Evolutionary conservation across 2,329 filamentous ascomycete species (phyloP), one percentile per base, ranked within the genome.

Genomic region (Epichloe coenophiala): DNA sequence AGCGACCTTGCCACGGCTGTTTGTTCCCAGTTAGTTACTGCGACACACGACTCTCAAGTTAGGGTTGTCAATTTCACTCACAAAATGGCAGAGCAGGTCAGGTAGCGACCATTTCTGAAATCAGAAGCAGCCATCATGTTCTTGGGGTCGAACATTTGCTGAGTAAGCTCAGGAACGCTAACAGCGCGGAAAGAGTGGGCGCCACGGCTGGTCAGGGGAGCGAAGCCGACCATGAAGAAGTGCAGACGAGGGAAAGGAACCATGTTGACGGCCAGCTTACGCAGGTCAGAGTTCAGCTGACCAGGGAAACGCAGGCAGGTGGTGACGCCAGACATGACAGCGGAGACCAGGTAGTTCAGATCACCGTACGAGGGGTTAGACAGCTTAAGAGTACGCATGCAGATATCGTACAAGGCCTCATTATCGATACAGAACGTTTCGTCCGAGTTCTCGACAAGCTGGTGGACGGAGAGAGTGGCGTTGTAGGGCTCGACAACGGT

Each of bases 111-210:
- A 73, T 97, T 97, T 66, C 93, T 88, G 88, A 97, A 97, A 78
- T 98, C 93, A 57, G 90, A 94, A 59, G 91, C 91, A 75, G 93
- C 93, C 93, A 98, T 97, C 91, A 97, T 98, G 85, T 98, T 98
- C 88, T 97, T 97, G 65, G 93, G 90, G 78, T 98, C 93, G 79
- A 95, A 96, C 89, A 98, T 97, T 75, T 98, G 93, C 80, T 97
- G 93, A 65, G 91, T 97, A 71, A 98, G 83, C 79, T 97, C 93
- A 53, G 91, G 91, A 55, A 97, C 93, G 65, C 84, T 89, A 71
- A 97, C 86, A 60, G 93, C 90, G 68, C 93, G 93, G 91, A 97
- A 98, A 62, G 87, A 88, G 79, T 93, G 74, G 60, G 90, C 85
- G 64, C 74, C 74, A 57, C 74, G 74, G 71, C 88, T 94, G 71